Base-by-base conservation (phyloP, 2,329 filamentous ascomycete species). In the Rhinocladiella similis region DNA sequence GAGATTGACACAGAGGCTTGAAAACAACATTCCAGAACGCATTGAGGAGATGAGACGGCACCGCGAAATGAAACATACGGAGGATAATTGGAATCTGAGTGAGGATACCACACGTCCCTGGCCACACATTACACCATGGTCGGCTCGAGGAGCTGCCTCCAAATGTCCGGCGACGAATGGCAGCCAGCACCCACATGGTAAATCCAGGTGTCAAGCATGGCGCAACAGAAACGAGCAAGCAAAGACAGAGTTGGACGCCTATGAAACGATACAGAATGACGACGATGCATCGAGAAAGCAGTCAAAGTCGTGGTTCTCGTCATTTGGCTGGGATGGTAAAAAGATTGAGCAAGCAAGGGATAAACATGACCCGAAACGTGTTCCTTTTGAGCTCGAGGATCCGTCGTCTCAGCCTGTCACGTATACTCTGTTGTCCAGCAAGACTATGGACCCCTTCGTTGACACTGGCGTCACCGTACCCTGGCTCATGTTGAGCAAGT, bases 401-500 rank as follows among this genome's bases (percentile, higher is more conserved):
- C 18, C 27, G 6, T 12, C 47, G 5, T 19, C 45, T 39, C 50
- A 50, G 22, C 57, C 59, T 14, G 54, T 53, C 2, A 50, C 42
- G 16, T 59, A 62, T 41, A 57, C 47, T 4, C 22, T 62, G 43
- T 59, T 55, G 33, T 41, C 33, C 2, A 54, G 41, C 22, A 53
- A 56, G 9, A 38, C 53, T 5, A 57, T 64, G 38, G 69, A 70
- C 49, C 65, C 69, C 54, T 68, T 72, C 19, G 62, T 66, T 49
- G 61, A 71, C 18, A 69, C 71, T 18, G 72, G 73, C 27, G 62
- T 72, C 53, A 69, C 69, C 3, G 63, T 70, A 9, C 63, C 69
- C 2, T 78, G 77, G 61, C 65, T 78, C n/a, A 63, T 76, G 59
- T 72, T 74, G 39, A 80, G 74, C 59, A 72, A 75, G 0, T 85